phyloP scores from a whole-genome alignment of 192 early-diverging fungal genomes.

The Chytriomyces confervae region DNA sequence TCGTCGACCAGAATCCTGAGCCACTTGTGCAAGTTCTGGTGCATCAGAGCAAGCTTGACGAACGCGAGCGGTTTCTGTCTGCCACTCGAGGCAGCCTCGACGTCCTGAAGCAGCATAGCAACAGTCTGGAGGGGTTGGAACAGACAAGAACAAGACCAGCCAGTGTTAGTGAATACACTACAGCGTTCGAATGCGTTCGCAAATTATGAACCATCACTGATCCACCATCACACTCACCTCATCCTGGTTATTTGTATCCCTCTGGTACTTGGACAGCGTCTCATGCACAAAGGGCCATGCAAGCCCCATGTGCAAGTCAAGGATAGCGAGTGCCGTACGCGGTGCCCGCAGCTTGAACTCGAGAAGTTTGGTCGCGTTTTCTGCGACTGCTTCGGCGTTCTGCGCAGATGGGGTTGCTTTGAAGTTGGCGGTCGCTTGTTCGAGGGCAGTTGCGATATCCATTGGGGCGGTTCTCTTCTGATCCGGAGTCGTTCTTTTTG shows the following conservation, averaged over 20 bases:
- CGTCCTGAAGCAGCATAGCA: too few species aligned
- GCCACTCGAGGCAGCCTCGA: too few species aligned
- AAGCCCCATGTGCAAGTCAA: neutral
- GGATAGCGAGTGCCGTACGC: neutral
- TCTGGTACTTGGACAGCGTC: neutral
- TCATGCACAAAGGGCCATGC: constrained; percentile 17
- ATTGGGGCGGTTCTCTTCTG: neutral
- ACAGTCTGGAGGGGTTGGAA: too few species aligned
- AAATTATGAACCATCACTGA: neutral
- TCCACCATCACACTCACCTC: neutral
- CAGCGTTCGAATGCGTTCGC: too few species aligned
- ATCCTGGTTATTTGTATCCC: neutral
- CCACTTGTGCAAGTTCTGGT: constrained; percentile 12
- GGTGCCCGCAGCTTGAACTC: constrained; percentile 8
- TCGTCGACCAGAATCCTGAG: constrained; percentile 4
- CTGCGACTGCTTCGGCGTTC: neutral
- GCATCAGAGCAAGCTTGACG: constrained; percentile 9
- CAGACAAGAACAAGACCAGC: too few species aligned
- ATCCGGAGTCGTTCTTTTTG: too few species aligned
- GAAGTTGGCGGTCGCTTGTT: neutral
- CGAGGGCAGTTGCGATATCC: neutral
- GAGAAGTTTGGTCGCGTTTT: neutral
- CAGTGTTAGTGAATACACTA: too few species aligned
- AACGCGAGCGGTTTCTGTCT: neutral
- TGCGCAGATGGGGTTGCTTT: neutral